Conservation (phyloP, 1,139 yeast genomes). For the Suhomyces maxii region DNA sequence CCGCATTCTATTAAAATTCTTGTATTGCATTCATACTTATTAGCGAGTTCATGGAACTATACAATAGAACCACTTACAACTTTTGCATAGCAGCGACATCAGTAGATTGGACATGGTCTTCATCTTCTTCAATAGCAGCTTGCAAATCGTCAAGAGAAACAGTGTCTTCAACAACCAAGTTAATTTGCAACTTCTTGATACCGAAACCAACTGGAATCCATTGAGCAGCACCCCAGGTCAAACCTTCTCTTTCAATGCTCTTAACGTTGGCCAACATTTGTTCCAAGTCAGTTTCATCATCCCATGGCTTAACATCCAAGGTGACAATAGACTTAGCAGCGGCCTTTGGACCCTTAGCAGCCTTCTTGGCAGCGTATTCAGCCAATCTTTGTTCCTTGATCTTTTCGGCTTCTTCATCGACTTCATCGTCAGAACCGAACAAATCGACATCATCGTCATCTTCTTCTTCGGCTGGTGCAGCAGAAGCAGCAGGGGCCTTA, state of each 20-base stretch:
- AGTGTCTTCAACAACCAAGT: slow-evolving; percentile 96
- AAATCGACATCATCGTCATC: slow-evolving; percentile 93
- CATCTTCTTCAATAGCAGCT: slow-evolving; percentile 83
- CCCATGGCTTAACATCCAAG: slow-evolving; percentile 99
- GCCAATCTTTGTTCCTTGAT: slow-evolving; percentile 96
- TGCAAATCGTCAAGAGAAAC: slow-evolving; percentile 92
- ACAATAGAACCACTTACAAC: slow-evolving; percentile 54
- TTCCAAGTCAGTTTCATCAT: slow-evolving; percentile 96
- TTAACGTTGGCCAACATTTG: slow-evolving; percentile 84
- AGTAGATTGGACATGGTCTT: slow-evolving; percentile 98
- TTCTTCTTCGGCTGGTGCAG: slow-evolving; percentile 64
- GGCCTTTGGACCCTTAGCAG: slow-evolving; percentile 94
- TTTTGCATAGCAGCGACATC: slow-evolving; percentile 98
- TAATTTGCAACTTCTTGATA: slow-evolving; percentile 98
- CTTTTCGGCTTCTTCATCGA: slow-evolving; percentile 95
- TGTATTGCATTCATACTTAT: slow-evolving; percentile 51
- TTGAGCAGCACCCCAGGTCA: slow-evolving; percentile 97
- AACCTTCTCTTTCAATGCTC: slow-evolving; percentile 85
- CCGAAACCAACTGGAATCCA: slow-evolving; percentile 98
- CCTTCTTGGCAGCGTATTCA: slow-evolving; percentile 97
- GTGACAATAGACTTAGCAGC: slow-evolving; percentile 98
- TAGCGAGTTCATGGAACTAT: slow-evolving; percentile 14
- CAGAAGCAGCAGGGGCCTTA: slow-evolving; percentile 48
- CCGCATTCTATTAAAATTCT: slow-evolving; percentile 62
- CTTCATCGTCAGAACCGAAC: slow-evolving; percentile 96